Evolutionary conservation across 441 rosid genomes (phyloP).

Genomic region (Bocquillonia castaneifolia): DNA sequence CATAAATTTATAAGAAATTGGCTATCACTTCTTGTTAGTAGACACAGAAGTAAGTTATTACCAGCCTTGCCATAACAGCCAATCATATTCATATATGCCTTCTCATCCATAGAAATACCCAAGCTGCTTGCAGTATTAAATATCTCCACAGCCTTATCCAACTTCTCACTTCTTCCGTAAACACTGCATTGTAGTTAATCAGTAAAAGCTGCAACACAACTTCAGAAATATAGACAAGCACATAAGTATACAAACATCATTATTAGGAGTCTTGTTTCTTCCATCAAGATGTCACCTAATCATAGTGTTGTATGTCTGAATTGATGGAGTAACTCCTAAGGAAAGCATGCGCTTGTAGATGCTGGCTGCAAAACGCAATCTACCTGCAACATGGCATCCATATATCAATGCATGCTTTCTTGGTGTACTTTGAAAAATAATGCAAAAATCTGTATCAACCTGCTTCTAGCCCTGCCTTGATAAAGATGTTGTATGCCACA

Average conservation of each 20-base stretch:
- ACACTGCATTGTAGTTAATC: conserved; percentile 48
- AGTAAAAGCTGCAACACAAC: conserved; percentile 15
- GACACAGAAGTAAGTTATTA: conserved; percentile 24
- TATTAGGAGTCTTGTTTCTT: conserved; percentile 9
- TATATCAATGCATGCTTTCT: conserved; percentile 22
- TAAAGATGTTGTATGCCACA: conserved; percentile 73
- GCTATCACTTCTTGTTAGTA: background rate
- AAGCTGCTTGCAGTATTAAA: conserved; percentile 42
- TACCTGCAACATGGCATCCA: conserved; percentile 43
- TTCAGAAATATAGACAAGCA: conserved; percentile 1
- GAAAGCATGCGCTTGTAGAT: conserved; percentile 62
- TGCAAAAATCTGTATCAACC: conserved; percentile 35
- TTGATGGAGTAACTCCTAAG: conserved; percentile 48
- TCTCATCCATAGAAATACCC: conserved; percentile 62
- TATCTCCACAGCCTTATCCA: conserved; percentile 65
- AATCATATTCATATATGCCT: conserved; percentile 70
- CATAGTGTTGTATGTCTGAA: conserved; percentile 75
- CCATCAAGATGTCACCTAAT: conserved; percentile 47
- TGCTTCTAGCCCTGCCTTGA: conserved; percentile 84
- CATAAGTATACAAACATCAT: background rate
- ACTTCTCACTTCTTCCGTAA: conserved; percentile 52
- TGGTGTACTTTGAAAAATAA: conserved; percentile 5
- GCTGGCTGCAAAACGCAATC: conserved; percentile 51
- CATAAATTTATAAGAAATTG: background rate
- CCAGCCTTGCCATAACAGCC: conserved; percentile 74